phyloP scores from a whole-genome alignment of 2,329 filamentous ascomycete species.

The Sarocladiaceae sp. region DNA sequence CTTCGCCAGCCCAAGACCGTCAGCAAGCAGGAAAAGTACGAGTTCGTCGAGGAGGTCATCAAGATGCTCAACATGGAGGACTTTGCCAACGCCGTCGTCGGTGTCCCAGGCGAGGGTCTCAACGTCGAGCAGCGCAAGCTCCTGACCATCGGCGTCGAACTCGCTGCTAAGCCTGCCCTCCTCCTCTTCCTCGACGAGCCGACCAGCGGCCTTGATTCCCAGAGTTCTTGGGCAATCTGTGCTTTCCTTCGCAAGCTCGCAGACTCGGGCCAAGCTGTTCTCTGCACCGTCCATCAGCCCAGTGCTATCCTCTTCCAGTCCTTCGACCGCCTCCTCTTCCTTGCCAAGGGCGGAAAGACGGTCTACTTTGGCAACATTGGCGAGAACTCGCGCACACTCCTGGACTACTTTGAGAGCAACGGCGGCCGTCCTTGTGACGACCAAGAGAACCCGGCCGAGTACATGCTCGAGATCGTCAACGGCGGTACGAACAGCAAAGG shows the following conservation, averaged over 20 bases:
- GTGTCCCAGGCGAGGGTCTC: slow-evolving; percentile 53
- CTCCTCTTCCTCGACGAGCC: slow-evolving; percentile 58
- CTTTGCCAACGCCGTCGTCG: slow-evolving; percentile 60
- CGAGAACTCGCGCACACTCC: slow-evolving; percentile 47
- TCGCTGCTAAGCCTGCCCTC: slow-evolving; percentile 44
- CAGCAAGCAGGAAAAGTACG: slow-evolving; percentile 50
- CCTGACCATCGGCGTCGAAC: slow-evolving; percentile 48
- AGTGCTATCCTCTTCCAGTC: slow-evolving; percentile 45
- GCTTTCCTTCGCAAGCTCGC: slow-evolving; percentile 57
- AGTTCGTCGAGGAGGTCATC: slow-evolving; percentile 59
- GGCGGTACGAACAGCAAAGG: slow-evolving; percentile 30
- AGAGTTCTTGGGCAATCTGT: slow-evolving; percentile 58
- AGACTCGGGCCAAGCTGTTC: slow-evolving; percentile 43
- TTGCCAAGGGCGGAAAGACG: slow-evolving; percentile 58
- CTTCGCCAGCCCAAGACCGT: slow-evolving; percentile 50
- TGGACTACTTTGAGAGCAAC: slow-evolving; percentile 58
- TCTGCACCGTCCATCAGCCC: slow-evolving; percentile 52
- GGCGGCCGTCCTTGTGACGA: slow-evolving; percentile 46
- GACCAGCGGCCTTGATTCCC: slow-evolving; percentile 55
- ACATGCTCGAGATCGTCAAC: slow-evolving; percentile 54
- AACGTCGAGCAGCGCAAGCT: slow-evolving; percentile 58
- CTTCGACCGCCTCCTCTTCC: slow-evolving; percentile 57
- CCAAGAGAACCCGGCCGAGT: slow-evolving; percentile 63
- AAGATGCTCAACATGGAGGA: slow-evolving; percentile 61
- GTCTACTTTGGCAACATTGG: slow-evolving; percentile 67